Evolutionary conservation across 2,329 filamentous ascomycete genomes (phyloP).

Genomic region (Aspergillus udagawae): DNA sequence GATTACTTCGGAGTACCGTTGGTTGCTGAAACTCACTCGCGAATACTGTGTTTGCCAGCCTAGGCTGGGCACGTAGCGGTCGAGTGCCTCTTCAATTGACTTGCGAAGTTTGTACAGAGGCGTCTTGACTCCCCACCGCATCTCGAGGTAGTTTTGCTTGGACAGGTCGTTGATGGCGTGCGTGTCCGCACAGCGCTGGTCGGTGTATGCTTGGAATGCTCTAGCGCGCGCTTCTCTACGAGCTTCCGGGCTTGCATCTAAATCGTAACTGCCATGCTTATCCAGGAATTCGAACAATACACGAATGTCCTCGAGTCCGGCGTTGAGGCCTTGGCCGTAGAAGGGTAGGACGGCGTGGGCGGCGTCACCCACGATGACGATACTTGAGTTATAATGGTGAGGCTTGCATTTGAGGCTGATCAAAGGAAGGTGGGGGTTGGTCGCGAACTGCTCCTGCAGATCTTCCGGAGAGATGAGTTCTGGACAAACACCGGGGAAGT

Average conservation of each 20-base stretch:
- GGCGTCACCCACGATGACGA: conserved; percentile 85
- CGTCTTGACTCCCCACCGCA: conserved; percentile 80
- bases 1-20: conserved; percentile 81
- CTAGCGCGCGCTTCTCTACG: conserved; percentile 40
- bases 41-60: conserved; percentile 94
- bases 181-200: conserved; percentile 69
- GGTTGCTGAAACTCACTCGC: conserved; percentile 88
- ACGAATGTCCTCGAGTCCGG: conserved; percentile 88
- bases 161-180: conserved; percentile 91
- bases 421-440: conserved; percentile 85
- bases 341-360: conserved; percentile 98
- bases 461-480: conserved; percentile 56
- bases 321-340: conserved; percentile 97
- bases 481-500: conserved; percentile 81
- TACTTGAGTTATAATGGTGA: conserved; percentile 73
- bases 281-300: conserved; percentile 82
- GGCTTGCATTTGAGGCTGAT: conserved; percentile 92
- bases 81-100: conserved; percentile 77
- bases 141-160: conserved; percentile 86
- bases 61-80: conserved; percentile 67
- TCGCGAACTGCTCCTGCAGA: conserved; percentile 68
- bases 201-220: conserved; percentile 70
- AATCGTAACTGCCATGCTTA: conserved; percentile 50
- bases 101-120: conserved; percentile 77
- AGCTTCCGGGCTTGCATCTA: conserved; percentile 34